These are phyloP conservation scores for Solanum tarapatanum DNA, from an alignment of 257 asterid species.

Conservation along the genomic window DNA sequence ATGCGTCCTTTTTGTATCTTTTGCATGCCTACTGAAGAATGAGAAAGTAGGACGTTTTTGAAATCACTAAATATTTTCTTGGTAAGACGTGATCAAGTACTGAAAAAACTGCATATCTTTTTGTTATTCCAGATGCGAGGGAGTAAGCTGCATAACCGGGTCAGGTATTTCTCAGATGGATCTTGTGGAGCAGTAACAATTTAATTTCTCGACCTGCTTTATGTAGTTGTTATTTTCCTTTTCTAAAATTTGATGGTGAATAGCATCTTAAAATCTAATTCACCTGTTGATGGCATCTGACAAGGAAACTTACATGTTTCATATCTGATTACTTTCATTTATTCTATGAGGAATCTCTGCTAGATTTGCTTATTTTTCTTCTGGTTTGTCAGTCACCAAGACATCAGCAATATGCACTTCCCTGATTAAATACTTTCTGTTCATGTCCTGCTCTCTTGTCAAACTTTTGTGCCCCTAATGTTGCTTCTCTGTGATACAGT, in stretches of 20 bases:
- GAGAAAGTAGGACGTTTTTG: not conserved
- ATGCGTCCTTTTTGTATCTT: not conserved
- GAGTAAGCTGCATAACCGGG: constrained; percentile 92
- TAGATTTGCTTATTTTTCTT: not conserved
- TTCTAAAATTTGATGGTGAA: not conserved
- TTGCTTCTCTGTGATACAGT: constrained; percentile 29
- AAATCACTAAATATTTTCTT: not conserved
- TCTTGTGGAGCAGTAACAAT: not conserved
- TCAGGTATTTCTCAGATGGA: constrained; percentile 41
- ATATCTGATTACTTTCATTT: not conserved
- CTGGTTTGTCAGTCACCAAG: not conserved
- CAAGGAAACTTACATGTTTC: not conserved
- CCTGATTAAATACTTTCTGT: not conserved
- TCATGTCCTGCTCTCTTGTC: not conserved
- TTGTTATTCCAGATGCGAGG: constrained; percentile 75
- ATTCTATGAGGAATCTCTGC: not conserved
- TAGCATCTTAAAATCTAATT: not conserved
- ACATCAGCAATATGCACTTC: not conserved
- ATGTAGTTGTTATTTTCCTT: not conserved
- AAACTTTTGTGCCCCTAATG: not conserved
- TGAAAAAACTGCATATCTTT: not conserved
- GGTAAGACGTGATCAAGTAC: not conserved
- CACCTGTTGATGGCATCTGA: not conserved
- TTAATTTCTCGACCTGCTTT: not conserved
- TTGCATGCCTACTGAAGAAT: not conserved